These are phyloP conservation scores for Leccinum fibrillosum DNA, from an alignment of 768 basidiomycete species.

Conservation along the genomic window DNA sequence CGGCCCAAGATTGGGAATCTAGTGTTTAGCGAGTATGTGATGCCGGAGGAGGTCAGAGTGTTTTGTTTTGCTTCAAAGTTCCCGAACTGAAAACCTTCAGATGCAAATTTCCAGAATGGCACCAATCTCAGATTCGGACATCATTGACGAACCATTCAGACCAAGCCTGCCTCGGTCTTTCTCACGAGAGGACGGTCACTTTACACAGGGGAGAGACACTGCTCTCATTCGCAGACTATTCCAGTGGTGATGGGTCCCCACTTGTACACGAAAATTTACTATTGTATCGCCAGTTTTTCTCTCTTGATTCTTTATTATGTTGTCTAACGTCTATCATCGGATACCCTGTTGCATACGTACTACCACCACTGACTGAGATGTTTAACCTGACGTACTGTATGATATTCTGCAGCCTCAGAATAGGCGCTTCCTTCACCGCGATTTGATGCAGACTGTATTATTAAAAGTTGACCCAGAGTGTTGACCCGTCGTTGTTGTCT, in stretches of 20 bases:
- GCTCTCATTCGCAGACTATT: slow-evolving; percentile 51
- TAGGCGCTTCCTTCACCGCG: not conserved
- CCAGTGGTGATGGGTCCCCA: slow-evolving; percentile 34
- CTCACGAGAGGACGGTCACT: slow-evolving; percentile 31
- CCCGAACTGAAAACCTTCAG: slow-evolving; percentile 32
- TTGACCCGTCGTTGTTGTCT: not conserved
- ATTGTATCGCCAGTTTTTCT: slow-evolving; percentile 28
- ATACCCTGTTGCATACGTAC: slow-evolving; percentile 39
- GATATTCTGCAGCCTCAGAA: slow-evolving; percentile 17
- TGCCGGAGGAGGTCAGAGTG: slow-evolving; percentile 63
- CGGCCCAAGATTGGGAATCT: slow-evolving; percentile 53
- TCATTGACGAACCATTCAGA: slow-evolving; percentile 41
- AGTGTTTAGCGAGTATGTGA: slow-evolving; percentile 53
- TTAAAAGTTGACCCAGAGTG: too few species aligned
- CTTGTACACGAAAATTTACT: slow-evolving; percentile 22
- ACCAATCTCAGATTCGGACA: slow-evolving; percentile 41
- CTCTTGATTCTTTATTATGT: slow-evolving; percentile 28
- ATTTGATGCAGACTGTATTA: not conserved
- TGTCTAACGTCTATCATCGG: slow-evolving; percentile 25
- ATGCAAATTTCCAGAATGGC: slow-evolving; percentile 66
- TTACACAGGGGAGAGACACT: slow-evolving; percentile 37
- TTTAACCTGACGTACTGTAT: slow-evolving; percentile 26
- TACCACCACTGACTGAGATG: slow-evolving; percentile 29
- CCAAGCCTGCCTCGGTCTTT: slow-evolving; percentile 31
- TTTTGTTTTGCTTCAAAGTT: not conserved